Evolutionary conservation across 2,329 filamentous ascomycete genomes (phyloP), one percentile per base, ranked within the genome.

Genomic region (Aphanocladium album): DNA sequence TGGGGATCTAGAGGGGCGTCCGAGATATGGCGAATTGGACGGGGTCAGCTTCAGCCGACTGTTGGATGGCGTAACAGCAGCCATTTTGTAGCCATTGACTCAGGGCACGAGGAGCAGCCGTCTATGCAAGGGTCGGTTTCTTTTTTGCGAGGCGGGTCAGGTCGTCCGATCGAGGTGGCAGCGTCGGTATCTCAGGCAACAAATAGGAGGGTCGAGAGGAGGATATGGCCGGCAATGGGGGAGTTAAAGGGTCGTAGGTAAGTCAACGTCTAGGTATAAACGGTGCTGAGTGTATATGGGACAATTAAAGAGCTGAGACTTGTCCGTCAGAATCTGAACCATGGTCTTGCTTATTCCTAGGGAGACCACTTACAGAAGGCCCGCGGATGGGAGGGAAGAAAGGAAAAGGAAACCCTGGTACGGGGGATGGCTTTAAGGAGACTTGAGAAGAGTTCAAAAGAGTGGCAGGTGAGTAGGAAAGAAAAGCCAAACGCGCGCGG

Each of bases 11-110:
- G 83, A 77, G 37, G 84, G 82, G 43, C 86, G 83, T 62, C 81
- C 80, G 52, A 86, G 72, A 69, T 84, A 87, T 60, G 90, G 90
- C 61, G 90, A 92, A 72, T 86, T 91, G 62, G 89, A 88, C 60
- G 91, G 90, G 61, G 90, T 92, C 66, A 88, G 75, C 76, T 86
- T 89, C 66, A 89, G 77, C 70, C 83, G 82, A 69, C 78, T 80
- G 69, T 81, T 81, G 64, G 74, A 74, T 63, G 83, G 83, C 75
- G 83, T 85, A 64, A 81, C 78, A 68, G 56, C 16, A 35, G 81
- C 79, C 83, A 86, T 86, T 69, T 74, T 78, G 69, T 71, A 73
- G 77, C 82, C 82, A 85, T 85, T 78, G 77, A 77, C 74, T 64
- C 63, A 62, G 49, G 30, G 52, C 60, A 49, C 2, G 11, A 5